Evolutionary conservation across 192 early-diverging fungal species (phyloP).

Genomic region (Coemansia reversa): DNA sequence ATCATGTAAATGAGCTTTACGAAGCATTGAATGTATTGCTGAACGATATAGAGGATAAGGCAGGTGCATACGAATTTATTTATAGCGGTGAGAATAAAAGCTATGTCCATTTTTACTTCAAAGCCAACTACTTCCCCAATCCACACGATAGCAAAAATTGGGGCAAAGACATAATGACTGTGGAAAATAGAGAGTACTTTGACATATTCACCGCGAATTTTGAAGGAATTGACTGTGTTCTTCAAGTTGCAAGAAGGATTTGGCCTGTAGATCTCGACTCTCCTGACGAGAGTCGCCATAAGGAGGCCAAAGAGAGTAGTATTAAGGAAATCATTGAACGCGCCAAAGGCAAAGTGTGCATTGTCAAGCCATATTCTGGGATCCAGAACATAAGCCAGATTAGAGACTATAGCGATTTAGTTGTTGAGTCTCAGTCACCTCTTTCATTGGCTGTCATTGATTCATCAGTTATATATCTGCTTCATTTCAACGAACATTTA

Average conservation of each 20-base stretch:
- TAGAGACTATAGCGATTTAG: too few species aligned
- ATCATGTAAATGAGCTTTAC: too few species aligned
- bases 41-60: neutral
- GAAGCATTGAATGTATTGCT: constrained; percentile 1
- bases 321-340: neutral
- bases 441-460: too few species aligned
- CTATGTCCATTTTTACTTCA: constrained; percentile 3
- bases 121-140: neutral
- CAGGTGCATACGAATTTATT: neutral
- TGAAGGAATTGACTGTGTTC: neutral
- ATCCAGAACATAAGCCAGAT: neutral
- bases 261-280: constrained; percentile 8
- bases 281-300: neutral
- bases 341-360: neutral
- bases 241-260: neutral
- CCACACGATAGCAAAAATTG: neutral
- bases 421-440: too few species aligned
- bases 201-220: too few species aligned
- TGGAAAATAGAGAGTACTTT: too few species aligned
- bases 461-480: neutral
- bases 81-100: neutral
- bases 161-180: neutral
- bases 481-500: neutral
- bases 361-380: neutral
- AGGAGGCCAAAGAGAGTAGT: neutral